Evolutionary conservation across 805 yeast genomes (phyloP).

Genomic region (Sugiyamaella qingdaonensis): DNA sequence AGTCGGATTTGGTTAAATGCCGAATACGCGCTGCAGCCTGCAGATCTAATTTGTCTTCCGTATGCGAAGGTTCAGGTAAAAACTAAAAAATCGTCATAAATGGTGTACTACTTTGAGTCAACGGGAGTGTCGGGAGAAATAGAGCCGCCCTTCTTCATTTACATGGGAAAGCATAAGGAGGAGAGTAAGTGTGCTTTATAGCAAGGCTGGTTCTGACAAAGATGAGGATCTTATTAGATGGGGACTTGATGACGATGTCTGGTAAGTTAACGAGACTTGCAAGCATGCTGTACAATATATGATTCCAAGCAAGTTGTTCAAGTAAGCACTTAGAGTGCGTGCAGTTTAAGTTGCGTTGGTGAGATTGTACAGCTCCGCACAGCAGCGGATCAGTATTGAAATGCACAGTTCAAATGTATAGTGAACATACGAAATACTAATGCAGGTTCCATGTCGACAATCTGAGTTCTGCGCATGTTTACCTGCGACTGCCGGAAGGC

Average conservation of each 20-base stretch:
- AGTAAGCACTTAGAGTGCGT: too few relatives aligned
- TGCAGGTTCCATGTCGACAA: slow-evolving; percentile 66
- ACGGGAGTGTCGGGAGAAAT: slow-evolving; percentile 34
- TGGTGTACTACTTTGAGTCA: slow-evolving; percentile 46
- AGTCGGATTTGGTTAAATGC: not conserved
- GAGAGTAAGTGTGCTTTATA: slow-evolving; percentile 44
- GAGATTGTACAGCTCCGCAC: not conserved
- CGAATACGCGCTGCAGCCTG: not conserved
- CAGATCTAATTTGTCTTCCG: not conserved
- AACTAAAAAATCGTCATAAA: slow-evolving; percentile 15
- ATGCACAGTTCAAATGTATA: slow-evolving; percentile 65
- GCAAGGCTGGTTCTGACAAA: slow-evolving; percentile 5
- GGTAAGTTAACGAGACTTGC: slow-evolving; percentile 37
- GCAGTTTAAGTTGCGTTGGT: not conserved
- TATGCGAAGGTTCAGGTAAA: not conserved
- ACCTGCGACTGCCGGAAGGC: slow-evolving; percentile 53
- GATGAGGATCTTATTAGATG: slow-evolving; percentile 55
- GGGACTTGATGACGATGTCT: slow-evolving; percentile 61
- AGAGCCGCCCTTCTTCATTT: slow-evolving; percentile 38
- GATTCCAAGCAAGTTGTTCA: too few relatives aligned
- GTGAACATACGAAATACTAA: slow-evolving; percentile 29
- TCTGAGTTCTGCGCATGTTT: slow-evolving; percentile 72
- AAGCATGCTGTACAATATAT: not conserved
- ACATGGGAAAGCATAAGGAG: slow-evolving; percentile 70
- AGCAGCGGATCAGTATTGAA: slow-evolving; percentile 48